Percentiles rank a stretch among this genome's conserved stretches.
Conservation (phyloP, 2,329 filamentous ascomycete species). For the Colletotrichum orchidophilum region DNA sequence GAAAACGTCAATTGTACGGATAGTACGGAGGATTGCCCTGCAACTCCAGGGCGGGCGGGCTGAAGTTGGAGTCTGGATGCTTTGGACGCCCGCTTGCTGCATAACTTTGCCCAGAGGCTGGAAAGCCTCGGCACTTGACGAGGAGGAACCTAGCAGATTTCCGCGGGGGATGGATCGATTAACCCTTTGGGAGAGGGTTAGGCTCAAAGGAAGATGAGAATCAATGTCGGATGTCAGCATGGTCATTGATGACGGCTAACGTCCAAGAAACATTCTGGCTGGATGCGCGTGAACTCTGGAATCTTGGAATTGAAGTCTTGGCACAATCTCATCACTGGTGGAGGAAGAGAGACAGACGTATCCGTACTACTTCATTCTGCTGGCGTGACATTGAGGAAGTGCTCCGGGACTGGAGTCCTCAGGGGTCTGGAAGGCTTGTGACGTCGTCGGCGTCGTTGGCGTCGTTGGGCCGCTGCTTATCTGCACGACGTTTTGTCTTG, state of each 20-base stretch:
- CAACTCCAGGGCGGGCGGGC: background rate
- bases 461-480: background rate
- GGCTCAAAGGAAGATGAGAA: background rate
- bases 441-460: background rate
- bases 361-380: background rate
- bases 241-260: conserved; percentile 8
- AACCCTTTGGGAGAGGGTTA: too few relatives aligned
- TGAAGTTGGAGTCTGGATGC: conserved; percentile 5
- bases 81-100: background rate
- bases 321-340: background rate
- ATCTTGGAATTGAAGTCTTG: background rate
- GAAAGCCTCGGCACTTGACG: background rate
- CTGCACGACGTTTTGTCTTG: conserved; percentile 5
- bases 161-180: too few relatives aligned
- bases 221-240: background rate
- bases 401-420: background rate
- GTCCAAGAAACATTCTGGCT: background rate
- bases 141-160: background rate
- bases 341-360: background rate
- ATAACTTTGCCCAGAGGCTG: conserved; percentile 10
- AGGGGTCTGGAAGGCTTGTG: conserved; percentile 9
- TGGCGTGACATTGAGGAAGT: background rate
- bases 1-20: background rate
- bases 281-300: background rate
- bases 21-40: background rate